phyloP scores from a whole-genome alignment of 116 monocot species.

The Iris pallida region DNA sequence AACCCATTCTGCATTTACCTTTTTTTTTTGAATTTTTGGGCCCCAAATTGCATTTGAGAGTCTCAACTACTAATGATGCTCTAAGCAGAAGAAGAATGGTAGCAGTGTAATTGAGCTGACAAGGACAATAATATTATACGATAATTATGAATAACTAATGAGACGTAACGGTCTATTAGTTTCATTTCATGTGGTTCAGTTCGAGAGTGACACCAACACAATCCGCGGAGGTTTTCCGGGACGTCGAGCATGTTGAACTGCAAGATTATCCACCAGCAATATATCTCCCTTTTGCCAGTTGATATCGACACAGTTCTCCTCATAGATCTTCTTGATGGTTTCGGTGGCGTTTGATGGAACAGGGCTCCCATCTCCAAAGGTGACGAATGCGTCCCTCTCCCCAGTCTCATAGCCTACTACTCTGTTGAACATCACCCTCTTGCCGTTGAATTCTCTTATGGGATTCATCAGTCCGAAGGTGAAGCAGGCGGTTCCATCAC shows the following conservation, averaged over 20 bases:
- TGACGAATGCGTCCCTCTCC: conserved; percentile 5
- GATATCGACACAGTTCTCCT: conserved; percentile 10
- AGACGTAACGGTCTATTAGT: too few relatives aligned
- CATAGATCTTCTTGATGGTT: neutral
- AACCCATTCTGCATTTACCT: too few relatives aligned
- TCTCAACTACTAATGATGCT: too few relatives aligned
- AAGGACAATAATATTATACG: too few relatives aligned
- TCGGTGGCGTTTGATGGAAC: neutral
- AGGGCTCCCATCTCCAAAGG: conserved; percentile 8
- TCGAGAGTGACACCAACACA: conserved; percentile 12
- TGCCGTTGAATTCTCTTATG: conserved; percentile 9
- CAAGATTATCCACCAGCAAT: conserved; percentile 12
- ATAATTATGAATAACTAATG: too few relatives aligned
- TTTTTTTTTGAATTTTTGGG: too few relatives aligned
- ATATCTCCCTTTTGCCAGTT: conserved; percentile 14
- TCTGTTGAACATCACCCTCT: conserved; percentile 11
- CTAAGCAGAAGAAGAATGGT: too few relatives aligned
- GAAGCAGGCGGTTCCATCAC: conserved; percentile 12
- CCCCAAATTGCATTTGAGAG: too few relatives aligned
- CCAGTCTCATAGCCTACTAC: conserved; percentile 1
- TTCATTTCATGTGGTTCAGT: too few relatives aligned
- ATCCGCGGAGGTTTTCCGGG: conserved; percentile 13
- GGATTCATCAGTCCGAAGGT: conserved; percentile 19
- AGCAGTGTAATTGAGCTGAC: too few relatives aligned
- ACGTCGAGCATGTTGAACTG: conserved; percentile 18